Evolutionary conservation across 164 flowering plant genomes (phyloP).

Genomic region (Annona cherimola): DNA sequence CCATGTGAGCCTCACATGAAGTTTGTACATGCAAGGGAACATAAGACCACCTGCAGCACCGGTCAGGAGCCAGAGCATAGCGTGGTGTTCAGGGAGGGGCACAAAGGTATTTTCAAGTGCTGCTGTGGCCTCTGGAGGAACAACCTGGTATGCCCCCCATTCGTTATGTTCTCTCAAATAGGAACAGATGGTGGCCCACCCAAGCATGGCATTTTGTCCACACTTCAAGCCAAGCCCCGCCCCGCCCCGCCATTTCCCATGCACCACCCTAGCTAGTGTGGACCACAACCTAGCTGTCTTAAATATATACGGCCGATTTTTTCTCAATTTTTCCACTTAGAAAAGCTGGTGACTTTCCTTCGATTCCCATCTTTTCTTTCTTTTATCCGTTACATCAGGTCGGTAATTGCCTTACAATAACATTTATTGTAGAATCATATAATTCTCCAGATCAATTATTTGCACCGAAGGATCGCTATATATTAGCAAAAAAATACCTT

Average conservation of each 20-base stretch:
- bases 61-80: neutral
- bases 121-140: neutral
- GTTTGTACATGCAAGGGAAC: conserved; percentile 5
- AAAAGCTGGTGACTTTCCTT: too few species aligned
- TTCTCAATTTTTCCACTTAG: too few species aligned
- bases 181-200: neutral
- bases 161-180: neutral
- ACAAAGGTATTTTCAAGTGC: neutral
- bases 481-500: too few species aligned
- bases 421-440: too few species aligned
- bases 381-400: too few species aligned
- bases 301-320: too few species aligned
- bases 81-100: neutral
- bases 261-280: neutral
- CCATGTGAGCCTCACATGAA: conserved; percentile 5
- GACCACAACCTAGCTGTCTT: too few species aligned
- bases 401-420: too few species aligned
- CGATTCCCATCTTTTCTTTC: too few species aligned
- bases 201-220: neutral
- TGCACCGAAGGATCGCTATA: too few species aligned
- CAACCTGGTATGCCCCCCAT: conserved; percentile 5
- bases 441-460: too few species aligned
- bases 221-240: conserved; percentile 1
- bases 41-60: conserved; percentile 2
- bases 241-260: neutral